Evolutionary conservation across 352 stramenopile genomes (phyloP).

Genomic region (Pythium folliculosum): DNA sequence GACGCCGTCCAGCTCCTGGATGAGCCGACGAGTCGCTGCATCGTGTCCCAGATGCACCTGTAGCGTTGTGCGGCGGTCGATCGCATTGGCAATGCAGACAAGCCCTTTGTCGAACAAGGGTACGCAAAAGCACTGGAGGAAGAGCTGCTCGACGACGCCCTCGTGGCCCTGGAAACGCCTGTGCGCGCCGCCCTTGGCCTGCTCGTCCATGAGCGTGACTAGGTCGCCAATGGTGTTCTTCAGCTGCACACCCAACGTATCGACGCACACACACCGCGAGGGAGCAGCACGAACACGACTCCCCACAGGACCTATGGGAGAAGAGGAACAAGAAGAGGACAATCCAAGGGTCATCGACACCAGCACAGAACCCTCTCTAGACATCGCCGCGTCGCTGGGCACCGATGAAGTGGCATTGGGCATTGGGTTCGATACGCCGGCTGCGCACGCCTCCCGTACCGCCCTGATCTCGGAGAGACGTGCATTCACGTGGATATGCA

Average conservation of each 20-base stretch:
- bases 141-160: slow-evolving; percentile 81
- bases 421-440: too few species aligned
- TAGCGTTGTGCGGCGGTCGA: slow-evolving; percentile 58
- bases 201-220: slow-evolving; percentile 79
- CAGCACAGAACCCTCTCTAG: too few species aligned
- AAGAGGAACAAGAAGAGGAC: too few species aligned
- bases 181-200: slow-evolving; percentile 77
- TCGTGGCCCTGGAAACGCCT: slow-evolving; percentile 75
- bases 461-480: too few species aligned
- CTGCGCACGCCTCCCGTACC: too few species aligned
- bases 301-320: too few species aligned
- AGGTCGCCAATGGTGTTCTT: slow-evolving; percentile 87
- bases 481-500: too few species aligned
- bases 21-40: slow-evolving; percentile 52
- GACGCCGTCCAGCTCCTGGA: slow-evolving; percentile 69
- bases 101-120: slow-evolving; percentile 82
- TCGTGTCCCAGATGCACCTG: slow-evolving; percentile 64
- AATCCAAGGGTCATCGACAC: too few species aligned
- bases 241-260: slow-evolving; percentile 38
- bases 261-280: neutral
- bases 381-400: too few species aligned
- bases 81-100: slow-evolving; percentile 72
- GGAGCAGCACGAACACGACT: too few species aligned
- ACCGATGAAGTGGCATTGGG: too few species aligned
- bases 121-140: slow-evolving; percentile 79